Base-by-base conservation (phyloP, 1,139 yeast genomes). In the Oligophagozyma castellii region DNA sequence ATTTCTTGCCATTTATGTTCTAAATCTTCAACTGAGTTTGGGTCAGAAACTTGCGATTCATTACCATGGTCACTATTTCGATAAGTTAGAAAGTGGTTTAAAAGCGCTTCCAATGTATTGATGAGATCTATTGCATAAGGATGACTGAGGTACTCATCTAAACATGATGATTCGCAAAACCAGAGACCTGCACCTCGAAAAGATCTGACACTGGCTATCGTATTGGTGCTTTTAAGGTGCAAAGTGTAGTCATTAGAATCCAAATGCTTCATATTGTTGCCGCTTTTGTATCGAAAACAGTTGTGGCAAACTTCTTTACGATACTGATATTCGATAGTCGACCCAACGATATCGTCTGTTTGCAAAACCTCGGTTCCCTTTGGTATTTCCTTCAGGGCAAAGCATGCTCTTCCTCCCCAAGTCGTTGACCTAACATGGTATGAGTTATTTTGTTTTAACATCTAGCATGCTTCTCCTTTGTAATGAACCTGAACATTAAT, bases 391-490 rank as follows among this genome's bases (percentile, higher is more conserved):
- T 30, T 26, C 2, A 40, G 42, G 11, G 80, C 67, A 47, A 70
- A 73, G 38, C 78, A 73, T 2, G 83, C 81, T 35, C 83, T 59
- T 8, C 86, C 80, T 5, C 79, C 74, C 39, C 65, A 67, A 25
- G 50, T 49, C 4, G 75, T 69, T 22, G 55, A 49, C n/a, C n/a
- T n/a, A n/a, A n/a, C n/a, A n/a, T n/a, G n/a, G n/a, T n/a, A n/a
- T n/a, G n/a, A n/a, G n/a, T n/a, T n/a, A n/a, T n/a, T n/a, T n/a
- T n/a, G n/a, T n/a, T n/a, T n/a, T n/a, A n/a, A n/a, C n/a, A n/a
- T n/a, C n/a, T n/a, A n/a, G n/a, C n/a, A n/a, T n/a, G n/a, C n/a
- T n/a, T n/a, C n/a, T n/a, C n/a, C n/a, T 21, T 23, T n/a, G 26
- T 14, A 16, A 29, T 29, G 29, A 29, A 25, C 5, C 16, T 24